Evolutionary conservation across 2,329 filamentous ascomycete genomes (phyloP).

Genomic region (Fusarium solani-melongenae): DNA sequence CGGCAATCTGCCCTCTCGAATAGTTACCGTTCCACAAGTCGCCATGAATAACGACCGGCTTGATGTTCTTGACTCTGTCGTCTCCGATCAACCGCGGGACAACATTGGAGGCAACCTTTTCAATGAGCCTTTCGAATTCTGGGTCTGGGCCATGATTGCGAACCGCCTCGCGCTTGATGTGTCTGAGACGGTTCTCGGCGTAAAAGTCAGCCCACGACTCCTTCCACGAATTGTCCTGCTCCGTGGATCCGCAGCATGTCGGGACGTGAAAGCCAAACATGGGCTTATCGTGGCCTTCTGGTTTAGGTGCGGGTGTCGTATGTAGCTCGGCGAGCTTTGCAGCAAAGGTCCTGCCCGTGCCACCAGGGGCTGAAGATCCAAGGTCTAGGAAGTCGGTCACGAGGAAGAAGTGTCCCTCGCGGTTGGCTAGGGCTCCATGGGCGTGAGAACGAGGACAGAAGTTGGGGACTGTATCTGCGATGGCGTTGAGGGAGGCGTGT

Average conservation of each 20-base stretch:
- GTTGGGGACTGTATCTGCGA: conserved; percentile 75
- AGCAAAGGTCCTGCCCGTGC: conserved; percentile 71
- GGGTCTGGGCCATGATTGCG: conserved; percentile 72
- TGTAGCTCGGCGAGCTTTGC: conserved; percentile 84
- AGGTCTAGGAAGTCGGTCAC: conserved; percentile 86
- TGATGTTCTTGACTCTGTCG: conserved; percentile 70
- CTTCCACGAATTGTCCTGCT: conserved; percentile 81
- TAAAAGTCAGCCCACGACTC: conserved; percentile 88
- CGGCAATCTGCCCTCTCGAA: conserved; percentile 71
- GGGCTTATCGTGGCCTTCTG: conserved; percentile 66
- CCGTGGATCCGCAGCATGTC: conserved; percentile 88
- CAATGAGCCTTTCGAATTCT: conserved; percentile 72
- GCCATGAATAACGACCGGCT: conserved; percentile 87
- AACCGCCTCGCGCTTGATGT: conserved; percentile 69
- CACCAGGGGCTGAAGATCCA: conserved; percentile 52
- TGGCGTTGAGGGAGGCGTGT: conserved; percentile 84
- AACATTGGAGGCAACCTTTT: conserved; percentile 70
- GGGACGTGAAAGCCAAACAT: conserved; percentile 86
- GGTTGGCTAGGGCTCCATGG: conserved; percentile 70
- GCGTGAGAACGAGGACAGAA: conserved; percentile 83
- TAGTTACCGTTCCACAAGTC: conserved; percentile 96
- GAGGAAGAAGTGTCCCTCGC: conserved; percentile 65
- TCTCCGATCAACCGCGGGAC: conserved; percentile 83
- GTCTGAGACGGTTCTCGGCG: conserved; percentile 77
- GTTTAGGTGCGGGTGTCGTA: conserved; percentile 75